Percentiles rank a stretch among this genome's conserved stretches.
These are phyloP conservation scores for Spergularia marina DNA, from an alignment of 148 eudicot genomes.

Conservation along the genomic window DNA sequence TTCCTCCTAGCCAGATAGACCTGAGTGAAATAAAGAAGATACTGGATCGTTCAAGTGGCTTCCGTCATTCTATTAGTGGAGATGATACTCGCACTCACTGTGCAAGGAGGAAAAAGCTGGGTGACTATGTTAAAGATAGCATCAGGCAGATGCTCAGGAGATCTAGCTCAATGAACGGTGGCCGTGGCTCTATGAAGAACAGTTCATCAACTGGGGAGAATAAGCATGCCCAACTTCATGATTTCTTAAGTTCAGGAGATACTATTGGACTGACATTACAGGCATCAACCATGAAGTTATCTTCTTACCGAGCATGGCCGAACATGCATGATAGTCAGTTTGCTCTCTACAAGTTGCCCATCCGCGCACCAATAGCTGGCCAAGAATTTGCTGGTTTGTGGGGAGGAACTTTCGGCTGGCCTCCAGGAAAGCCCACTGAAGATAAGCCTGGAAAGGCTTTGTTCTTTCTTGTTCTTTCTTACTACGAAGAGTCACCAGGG, in stretches of 20 bases:
- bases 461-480: constrained; percentile 66
- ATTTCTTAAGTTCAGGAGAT: constrained; percentile 60
- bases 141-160: constrained; percentile 53
- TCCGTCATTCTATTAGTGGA: constrained; percentile 36
- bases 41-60: constrained; percentile 46
- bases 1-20: constrained; percentile 29
- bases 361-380: constrained; percentile 37
- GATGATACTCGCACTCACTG: constrained; percentile 37
- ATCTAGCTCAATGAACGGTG: constrained; percentile 34
- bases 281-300: constrained; percentile 61
- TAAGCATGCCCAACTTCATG: constrained; percentile 55
- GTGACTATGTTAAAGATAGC: constrained; percentile 49
- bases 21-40: constrained; percentile 50
- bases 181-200: constrained; percentile 19
- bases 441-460: constrained; percentile 52
- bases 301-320: constrained; percentile 77
- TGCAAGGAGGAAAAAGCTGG: constrained; percentile 51
- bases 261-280: constrained; percentile 60
- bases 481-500: constrained; percentile 56
- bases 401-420: constrained; percentile 93
- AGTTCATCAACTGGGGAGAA: constrained; percentile 47
- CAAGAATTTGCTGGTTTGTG: constrained; percentile 69
- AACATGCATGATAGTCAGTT: constrained; percentile 64
- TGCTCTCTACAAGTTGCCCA: constrained; percentile 74
- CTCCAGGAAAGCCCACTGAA: constrained; percentile 57